Evolutionary conservation across 495 filamentous ascomycete genomes (phyloP), one percentile per base, ranked within the genome.

Genomic region (Platismatia glauca): DNA sequence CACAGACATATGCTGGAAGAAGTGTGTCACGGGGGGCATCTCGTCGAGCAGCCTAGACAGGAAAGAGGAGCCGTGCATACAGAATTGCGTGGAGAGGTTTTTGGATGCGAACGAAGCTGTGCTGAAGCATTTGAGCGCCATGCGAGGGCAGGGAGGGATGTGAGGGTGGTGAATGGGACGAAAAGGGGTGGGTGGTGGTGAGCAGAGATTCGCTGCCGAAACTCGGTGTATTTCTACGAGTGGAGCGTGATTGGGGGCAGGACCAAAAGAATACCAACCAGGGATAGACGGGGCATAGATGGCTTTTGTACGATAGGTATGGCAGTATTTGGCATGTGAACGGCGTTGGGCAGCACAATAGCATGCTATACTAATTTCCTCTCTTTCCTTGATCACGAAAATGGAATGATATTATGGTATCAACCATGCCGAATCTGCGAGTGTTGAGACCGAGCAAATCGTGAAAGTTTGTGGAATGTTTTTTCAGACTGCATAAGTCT

Each of bases 11-110:
- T 98, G 94, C 83, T 98, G 88, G 84, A 89, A 83, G 69, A 96
- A 96, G 80, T 98, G 94, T 80, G 78, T 88, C 61, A 84, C 86
- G 34, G 75, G 82, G 58, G 80, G 80, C 55, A 85, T 93, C 69
- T 80, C 83, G 52, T 79, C 76, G 50, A 81, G 82, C 34, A 78
- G 81, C 65, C 78, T 97, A 60, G 90, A 95, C 64, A 81, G 77
- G 66, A 76, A 62, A 60, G 94, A 98, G 79, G 85, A 90, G 76
- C 68, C 76, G 7, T 98, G 94, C 74, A 78, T 93, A 68, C 77
- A 86, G 73, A 96, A 96, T 77, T 98, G 94, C 70, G 89, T 97
- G 53, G 89, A 95, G 64, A 82, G 94, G 57, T 98, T 91, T 77
- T 80, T 97, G 79, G 94, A 98, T 76, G 81, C 89, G 58, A 91